A percentile compares a stretch with the other conserved stretches of the same genome.
These are phyloP conservation scores for Colletotrichum godetiae DNA, from an alignment of 2,329 filamentous ascomycete species.

Conservation along the genomic window DNA sequence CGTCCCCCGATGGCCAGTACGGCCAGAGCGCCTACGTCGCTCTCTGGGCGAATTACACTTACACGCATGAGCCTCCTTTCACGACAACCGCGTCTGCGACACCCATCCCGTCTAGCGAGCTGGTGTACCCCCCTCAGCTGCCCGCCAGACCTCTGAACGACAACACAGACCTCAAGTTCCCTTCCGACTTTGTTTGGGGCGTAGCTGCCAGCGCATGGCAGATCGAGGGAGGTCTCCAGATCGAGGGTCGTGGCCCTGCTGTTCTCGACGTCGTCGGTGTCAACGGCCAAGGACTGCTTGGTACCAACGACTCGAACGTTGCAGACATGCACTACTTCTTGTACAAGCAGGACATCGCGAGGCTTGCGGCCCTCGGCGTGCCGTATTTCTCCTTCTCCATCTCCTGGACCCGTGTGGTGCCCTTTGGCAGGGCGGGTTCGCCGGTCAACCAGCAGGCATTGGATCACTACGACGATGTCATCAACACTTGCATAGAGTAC, in stretches of 20 bases:
- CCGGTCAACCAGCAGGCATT: constrained; percentile 63
- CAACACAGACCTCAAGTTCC: constrained; percentile 63
- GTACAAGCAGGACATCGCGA: constrained; percentile 67
- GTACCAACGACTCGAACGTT: constrained; percentile 45
- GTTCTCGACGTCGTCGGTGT: constrained; percentile 54
- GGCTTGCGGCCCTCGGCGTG: constrained; percentile 62
- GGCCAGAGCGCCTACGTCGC: constrained; percentile 46
- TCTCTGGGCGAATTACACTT: constrained; percentile 49
- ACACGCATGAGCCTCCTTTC: constrained; percentile 54
- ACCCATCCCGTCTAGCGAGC: constrained; percentile 62
- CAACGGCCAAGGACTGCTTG: constrained; percentile 29
- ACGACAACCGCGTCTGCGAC: constrained; percentile 65
- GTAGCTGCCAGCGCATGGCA: constrained; percentile 59
- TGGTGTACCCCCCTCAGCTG: constrained; percentile 45
- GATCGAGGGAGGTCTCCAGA: constrained; percentile 57
- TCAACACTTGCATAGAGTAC: constrained; percentile 59
- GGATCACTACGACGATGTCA: constrained; percentile 65
- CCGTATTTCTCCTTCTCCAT: constrained; percentile 64
- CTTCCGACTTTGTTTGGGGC: constrained; percentile 58
- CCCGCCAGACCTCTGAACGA: constrained; percentile 63
- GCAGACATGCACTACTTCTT: constrained; percentile 65
- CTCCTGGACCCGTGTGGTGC: constrained; percentile 63
- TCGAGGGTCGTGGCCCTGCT: constrained; percentile 55
- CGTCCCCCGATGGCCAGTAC: constrained; percentile 40
- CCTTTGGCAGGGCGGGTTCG: constrained; percentile 60